Base-by-base conservation (phyloP, 2,329 filamentous ascomycete species). In the Rhinocladiella mackenziei region DNA sequence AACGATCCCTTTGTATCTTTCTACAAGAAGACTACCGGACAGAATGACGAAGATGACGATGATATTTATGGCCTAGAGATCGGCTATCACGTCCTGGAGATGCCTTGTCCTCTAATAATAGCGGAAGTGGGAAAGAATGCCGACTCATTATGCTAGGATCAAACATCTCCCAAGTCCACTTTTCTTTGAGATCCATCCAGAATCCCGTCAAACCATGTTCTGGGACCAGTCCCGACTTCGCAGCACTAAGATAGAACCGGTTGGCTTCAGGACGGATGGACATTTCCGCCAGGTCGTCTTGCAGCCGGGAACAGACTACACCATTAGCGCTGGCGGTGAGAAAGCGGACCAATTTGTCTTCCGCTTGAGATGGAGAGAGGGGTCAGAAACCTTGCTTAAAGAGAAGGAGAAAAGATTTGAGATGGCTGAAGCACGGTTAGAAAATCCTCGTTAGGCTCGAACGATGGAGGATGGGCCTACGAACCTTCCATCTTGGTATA, bases 61-160 rank as follows among this genome's bases (percentile, higher is more conserved):
- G n/a, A n/a, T n/a, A n/a, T n/a, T 13, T 43, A 43, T 20, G 40
- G 40, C 33, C 40, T 43, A n/a, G 40, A 43, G 25, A 30, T 43
- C 15, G 30, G 40, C 40, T 43, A 43, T 29, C 30, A 43, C 22
- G 33, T 43, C 40, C 22, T 19, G 19, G 17, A 4, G 33, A 43
- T 15, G 33, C 40, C 40, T 43, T 32, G 40, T 37, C 23, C 40
- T 26, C 40, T 43, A 13, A 23, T 43, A 15, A 37, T 43, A 37
- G 40, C 26, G 40, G 40, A 43, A 38, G 31, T 43, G 13, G 30
- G 40, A 29, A 43, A 23, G 33, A 43, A 43, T 43, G 31, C 40
- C 22, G 18, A 43, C 33, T 43, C 23, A 19, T 41, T 15, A 41
- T 41, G 25, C 28, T 26, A 11, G 38, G 38, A 23, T 41, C 25